A percentile compares a stretch with the other conserved stretches of the same genome.
Conservation (phyloP, 768 basidiomycete species). For the Trametes elegans region DNA sequence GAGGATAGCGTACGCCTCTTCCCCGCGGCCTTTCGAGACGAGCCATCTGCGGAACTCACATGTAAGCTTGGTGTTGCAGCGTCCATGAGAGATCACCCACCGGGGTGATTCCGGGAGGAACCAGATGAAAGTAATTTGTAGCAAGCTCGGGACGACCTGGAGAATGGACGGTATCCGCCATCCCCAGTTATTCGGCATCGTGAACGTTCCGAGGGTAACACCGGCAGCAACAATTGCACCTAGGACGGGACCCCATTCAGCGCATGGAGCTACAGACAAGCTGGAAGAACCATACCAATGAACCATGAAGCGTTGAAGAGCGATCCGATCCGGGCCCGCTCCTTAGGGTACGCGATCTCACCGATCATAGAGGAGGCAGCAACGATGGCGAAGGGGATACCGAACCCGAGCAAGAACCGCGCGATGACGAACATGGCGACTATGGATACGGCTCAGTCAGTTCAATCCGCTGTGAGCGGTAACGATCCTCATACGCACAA, state of each 20-base stretch:
- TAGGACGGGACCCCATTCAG: slow-evolving; percentile 20
- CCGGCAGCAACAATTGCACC: slow-evolving; percentile 60
- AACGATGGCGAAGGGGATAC: slow-evolving; percentile 59
- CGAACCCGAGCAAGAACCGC: slow-evolving; percentile 55
- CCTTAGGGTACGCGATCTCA: slow-evolving; percentile 69
- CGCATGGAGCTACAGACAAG: not conserved
- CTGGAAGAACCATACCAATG: slow-evolving; percentile 37
- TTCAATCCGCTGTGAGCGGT: too few relatives aligned
- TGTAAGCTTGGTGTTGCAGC: not conserved
- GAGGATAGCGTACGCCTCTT: slow-evolving; percentile 58
- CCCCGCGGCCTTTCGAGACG: slow-evolving; percentile 59
- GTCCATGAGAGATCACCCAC: slow-evolving; percentile 21
- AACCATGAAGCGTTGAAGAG: slow-evolving; percentile 65
- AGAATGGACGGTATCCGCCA: slow-evolving; percentile 71
- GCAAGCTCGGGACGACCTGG: slow-evolving; percentile 50
- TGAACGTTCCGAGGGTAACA: slow-evolving; percentile 63
- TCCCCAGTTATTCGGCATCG: slow-evolving; percentile 55
- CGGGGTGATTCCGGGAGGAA: slow-evolving; percentile 63
- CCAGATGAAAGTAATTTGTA: slow-evolving; percentile 55
- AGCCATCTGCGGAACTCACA: slow-evolving; percentile 41
- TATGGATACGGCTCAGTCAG: too few relatives aligned
- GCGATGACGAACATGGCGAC: slow-evolving; percentile 60
- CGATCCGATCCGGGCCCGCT: slow-evolving; percentile 63
- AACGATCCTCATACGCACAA: slow-evolving; percentile 32
- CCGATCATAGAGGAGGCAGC: slow-evolving; percentile 66